A percentile compares a stretch with the other conserved stretches of the same genome.
These are phyloP conservation scores for Salix brachista DNA, from an alignment of 345 rosid genomes.

Conservation along the genomic window DNA sequence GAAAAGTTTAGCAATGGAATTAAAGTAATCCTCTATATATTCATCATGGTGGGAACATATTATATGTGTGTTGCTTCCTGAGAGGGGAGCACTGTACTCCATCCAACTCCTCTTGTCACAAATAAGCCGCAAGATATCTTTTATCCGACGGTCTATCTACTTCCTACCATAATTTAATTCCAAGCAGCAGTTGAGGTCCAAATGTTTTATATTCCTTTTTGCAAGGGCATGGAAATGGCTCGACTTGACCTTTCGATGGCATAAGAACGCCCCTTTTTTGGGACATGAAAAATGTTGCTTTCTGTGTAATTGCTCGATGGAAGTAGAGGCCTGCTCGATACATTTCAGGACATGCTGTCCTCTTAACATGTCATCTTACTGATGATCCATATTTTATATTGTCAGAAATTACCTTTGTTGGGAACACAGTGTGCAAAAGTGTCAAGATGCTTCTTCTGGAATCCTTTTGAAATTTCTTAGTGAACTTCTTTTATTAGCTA, in stretches of 20 bases:
- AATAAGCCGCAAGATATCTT: constrained; percentile 5
- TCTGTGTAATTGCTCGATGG: not conserved
- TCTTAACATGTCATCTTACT: not conserved
- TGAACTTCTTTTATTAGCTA: constrained; percentile 12
- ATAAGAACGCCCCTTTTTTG: not conserved
- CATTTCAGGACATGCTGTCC: not conserved
- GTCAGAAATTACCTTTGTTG: constrained; percentile 30
- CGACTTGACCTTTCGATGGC: constrained; percentile 1
- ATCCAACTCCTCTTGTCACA: constrained; percentile 17
- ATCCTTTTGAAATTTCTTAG: constrained; percentile 18
- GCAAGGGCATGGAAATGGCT: not conserved
- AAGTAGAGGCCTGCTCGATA: not conserved
- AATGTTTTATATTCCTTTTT: not conserved
- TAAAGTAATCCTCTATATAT: not conserved
- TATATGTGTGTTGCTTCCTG: not conserved
- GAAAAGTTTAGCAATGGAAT: not conserved
- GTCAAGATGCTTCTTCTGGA: constrained; percentile 34
- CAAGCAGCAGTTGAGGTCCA: not conserved
- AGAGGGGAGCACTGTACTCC: constrained; percentile 10
- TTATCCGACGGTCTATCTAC: constrained; percentile 22
- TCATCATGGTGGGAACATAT: not conserved
- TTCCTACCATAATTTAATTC: constrained; percentile 11
- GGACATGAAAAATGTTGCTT: not conserved
- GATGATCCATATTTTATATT: constrained; percentile 5
- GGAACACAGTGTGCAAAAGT: constrained; percentile 41